These are phyloP conservation scores for Jamesozyma rosinii DNA, from an alignment of 805 yeast genomes.

Conservation along the genomic window DNA sequence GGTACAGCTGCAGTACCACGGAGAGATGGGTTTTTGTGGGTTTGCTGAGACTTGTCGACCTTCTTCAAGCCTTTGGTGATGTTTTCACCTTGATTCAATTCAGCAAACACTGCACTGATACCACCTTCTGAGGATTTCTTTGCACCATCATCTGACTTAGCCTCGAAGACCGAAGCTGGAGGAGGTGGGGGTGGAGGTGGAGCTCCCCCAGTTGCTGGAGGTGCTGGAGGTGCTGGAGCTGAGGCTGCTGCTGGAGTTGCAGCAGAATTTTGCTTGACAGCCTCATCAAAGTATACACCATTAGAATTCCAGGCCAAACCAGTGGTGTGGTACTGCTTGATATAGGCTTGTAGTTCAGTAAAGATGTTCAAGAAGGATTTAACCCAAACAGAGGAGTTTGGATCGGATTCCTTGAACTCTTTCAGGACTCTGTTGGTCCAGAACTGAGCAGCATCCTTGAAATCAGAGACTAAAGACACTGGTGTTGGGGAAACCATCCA, in stretches of 20 bases:
- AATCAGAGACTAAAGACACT: slow-evolving; percentile 65
- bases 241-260: slow-evolving; percentile 32
- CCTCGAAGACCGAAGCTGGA: slow-evolving; percentile 61
- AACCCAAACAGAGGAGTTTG: slow-evolving; percentile 74
- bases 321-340: slow-evolving; percentile 66
- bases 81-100: slow-evolving; percentile 72
- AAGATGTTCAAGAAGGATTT: slow-evolving; percentile 51
- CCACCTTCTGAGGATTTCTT: slow-evolving; percentile 38
- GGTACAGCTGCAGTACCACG: slow-evolving; percentile 50
- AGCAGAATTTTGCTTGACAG: slow-evolving; percentile 24
- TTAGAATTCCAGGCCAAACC: slow-evolving; percentile 74
- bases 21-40: slow-evolving; percentile 81
- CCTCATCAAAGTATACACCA: slow-evolving; percentile 49
- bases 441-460: slow-evolving; percentile 84
- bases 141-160: slow-evolving; percentile 19
- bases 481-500: slow-evolving; percentile 83
- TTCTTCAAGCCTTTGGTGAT: slow-evolving; percentile 82
- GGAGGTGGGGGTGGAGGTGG: slow-evolving; percentile 89
- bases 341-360: slow-evolving; percentile 62
- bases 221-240: slow-evolving; percentile 31
- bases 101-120: slow-evolving; percentile 85
- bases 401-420: slow-evolving; percentile 66
- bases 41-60: slow-evolving; percentile 88
- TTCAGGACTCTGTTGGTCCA: slow-evolving; percentile 88
- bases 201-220: slow-evolving; percentile 28